A percentile compares a stretch with the other conserved stretches of the same genome.
Conservation (phyloP, 2,329 filamentous ascomycete genomes). For the Fusarium musae region DNA sequence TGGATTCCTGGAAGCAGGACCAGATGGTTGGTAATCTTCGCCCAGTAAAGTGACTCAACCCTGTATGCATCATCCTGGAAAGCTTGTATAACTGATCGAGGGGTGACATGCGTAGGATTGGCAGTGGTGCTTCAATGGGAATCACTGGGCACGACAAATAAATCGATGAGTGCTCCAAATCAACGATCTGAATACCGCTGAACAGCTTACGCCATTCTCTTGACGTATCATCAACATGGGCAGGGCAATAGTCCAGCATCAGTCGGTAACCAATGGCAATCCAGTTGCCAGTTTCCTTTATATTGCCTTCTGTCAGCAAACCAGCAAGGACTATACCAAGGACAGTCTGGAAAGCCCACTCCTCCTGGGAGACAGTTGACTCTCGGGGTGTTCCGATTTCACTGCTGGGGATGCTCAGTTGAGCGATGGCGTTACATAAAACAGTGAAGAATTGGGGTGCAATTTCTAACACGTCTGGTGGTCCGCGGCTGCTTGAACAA, state of each 20-base stretch:
- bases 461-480: background rate
- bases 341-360: slow-evolving; percentile 19
- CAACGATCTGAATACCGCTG: slow-evolving; percentile 16
- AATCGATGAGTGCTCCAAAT: slow-evolving; percentile 13
- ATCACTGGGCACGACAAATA: slow-evolving; percentile 6
- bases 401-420: slow-evolving; percentile 9
- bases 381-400: background rate
- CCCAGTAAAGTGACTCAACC: slow-evolving; percentile 4
- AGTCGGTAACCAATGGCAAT: slow-evolving; percentile 12
- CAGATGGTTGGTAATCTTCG: background rate
- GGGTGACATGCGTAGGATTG: slow-evolving; percentile 7
- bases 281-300: slow-evolving; percentile 15
- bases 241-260: slow-evolving; percentile 16
- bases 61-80: slow-evolving; percentile 12
- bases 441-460: slow-evolving; percentile 3
- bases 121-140: slow-evolving; percentile 2
- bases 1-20: slow-evolving; percentile 10
- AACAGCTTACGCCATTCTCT: slow-evolving; percentile 18
- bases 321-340: slow-evolving; percentile 7
- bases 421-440: slow-evolving; percentile 9
- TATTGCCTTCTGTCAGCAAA: background rate
- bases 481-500: slow-evolving; percentile 5
- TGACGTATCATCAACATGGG: slow-evolving; percentile 10
- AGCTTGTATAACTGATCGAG: slow-evolving; percentile 9
- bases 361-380: background rate